Conservation (phyloP, 306 rosid species). For the Ormosia semicastrata region DNA sequence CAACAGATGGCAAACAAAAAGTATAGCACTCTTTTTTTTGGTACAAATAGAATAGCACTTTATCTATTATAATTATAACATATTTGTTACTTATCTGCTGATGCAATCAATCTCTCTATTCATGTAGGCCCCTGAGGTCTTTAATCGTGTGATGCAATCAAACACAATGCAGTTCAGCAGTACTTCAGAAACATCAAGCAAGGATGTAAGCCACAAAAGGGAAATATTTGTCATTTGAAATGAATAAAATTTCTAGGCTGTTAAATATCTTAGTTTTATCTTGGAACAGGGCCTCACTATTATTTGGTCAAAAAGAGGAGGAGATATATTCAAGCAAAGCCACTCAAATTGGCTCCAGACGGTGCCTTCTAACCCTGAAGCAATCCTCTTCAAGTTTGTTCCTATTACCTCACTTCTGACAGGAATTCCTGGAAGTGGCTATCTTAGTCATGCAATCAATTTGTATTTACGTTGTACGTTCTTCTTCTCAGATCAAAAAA, state of each 20-base stretch:
- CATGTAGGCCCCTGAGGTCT: conserved; percentile 83
- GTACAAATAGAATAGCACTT: too few relatives aligned
- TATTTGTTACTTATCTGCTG: conserved; percentile 12
- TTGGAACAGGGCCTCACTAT: conserved; percentile 81
- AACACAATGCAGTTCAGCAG: conserved; percentile 75
- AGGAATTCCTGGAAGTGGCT: conserved; percentile 96
- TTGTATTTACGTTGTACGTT: conserved; percentile 89
- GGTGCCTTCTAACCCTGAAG: conserved; percentile 89
- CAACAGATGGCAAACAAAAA: conserved; percentile 67
- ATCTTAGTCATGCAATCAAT: conserved; percentile 97
- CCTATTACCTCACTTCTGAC: conserved; percentile 90
- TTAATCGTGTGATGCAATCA: conserved; percentile 80
- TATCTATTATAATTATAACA: neutral
- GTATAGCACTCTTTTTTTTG: conserved; percentile 48
- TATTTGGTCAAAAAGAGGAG: conserved; percentile 87
- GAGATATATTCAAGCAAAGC: conserved; percentile 67
- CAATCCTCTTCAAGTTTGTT: conserved; percentile 87
- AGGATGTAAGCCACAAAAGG: conserved; percentile 68
- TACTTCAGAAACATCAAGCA: conserved; percentile 89
- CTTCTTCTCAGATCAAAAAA: conserved; percentile 1
- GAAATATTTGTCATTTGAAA: conserved; percentile 27
- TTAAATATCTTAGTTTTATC: conserved; percentile 21
- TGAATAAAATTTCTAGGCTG: conserved; percentile 4
- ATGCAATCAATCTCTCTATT: conserved; percentile 10
- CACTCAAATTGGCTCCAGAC: conserved; percentile 96